Evolutionary conservation across 257 asterid genomes (phyloP), one percentile per base, ranked within the genome.

Genomic region (Agastache rugosa): DNA sequence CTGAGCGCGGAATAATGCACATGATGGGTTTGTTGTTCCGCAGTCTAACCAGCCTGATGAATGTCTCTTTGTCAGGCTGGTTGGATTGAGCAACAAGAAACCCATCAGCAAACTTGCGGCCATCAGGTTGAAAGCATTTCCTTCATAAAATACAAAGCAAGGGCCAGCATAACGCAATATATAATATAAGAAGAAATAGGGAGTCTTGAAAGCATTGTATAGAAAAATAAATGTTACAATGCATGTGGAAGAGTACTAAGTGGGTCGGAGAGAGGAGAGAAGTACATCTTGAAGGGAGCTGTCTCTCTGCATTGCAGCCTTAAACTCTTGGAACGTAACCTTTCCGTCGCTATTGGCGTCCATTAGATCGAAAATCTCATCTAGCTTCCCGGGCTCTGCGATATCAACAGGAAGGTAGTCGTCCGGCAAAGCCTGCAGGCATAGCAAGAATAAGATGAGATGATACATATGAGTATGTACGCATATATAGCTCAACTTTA

Each of bases 291-390:
- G 91, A 76, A 92, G 93, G 14, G 93, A 82, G 76, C 96, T 92
- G 81, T 92, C 96, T 75, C 90, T 81, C 69, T 88, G 83, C 93
- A 92, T 90, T 7, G 96, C 93, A 39, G 90, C 96, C 85, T 90
- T 92, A 53, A 92, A 92, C 82, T 90, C 96, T 65, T 90, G 92
- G 12, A 92, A 88, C 0, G 97, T 87, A 23, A 90, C 96, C 82
- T 83, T 88, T 1, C 97, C 97, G 11, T 92, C 97, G 35, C 75
- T 90, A 79, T 92, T 92, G 39, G 96, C 91, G 51, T 92, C 96
- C 96, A 92, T 92, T 61, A 86, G 69, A 60, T 92, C 96, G 64
- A 92, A 92, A 79, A 90, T 77, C 79, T 92, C 97, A 22, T 92
- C 97, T 55, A 92, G 78, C 77, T 92, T 92, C 73, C 97, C 97